Evolutionary conservation across 441 rosid species (phyloP), one percentile per base, ranked within the genome.

Genomic region (Syzygium syzygioides): DNA sequence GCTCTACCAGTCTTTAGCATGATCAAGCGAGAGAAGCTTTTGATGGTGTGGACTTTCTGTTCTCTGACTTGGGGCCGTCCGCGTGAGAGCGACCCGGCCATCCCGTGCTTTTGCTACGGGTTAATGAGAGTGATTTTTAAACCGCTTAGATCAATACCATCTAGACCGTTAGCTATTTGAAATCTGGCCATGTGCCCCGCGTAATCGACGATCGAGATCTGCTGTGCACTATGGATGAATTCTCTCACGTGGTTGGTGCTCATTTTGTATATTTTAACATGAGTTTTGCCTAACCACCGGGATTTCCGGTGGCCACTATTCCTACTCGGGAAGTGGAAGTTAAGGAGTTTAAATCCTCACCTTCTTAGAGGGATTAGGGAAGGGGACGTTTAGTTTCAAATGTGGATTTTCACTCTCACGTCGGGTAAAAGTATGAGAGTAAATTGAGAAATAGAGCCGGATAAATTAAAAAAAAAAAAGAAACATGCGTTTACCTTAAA

Each of bases 401-500:
- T 45, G 2, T 45, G 48, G 8, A 2, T 45, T 45, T 45, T 2
- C 9, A 45, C 48, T 45, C 9, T 7, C 48, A 45, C 9, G 9
- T 0, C 9, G 2, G 48, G 2, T 45, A 45, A 45, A 7, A 45
- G 1, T 45, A 0, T 7, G 48, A 45, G 1, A 45, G 48, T 45
- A 8, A 45, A 45, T 45, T 45, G 48, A 45, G 1, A 45, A 7
- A 7, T 45, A 45, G 48, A 7, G 48, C 7, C 7, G 1, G 1
- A 41, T 1, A 41, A 41, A 41, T 41, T 6, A 1, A 41, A 41
- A 6, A 37, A 41, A 6, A 17, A 37, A 37, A 37, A 12, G n/a
- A 3, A 25, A 20, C 1, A 5, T 71, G 50, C 50, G 20, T 71
- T 71, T 37, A 10, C 80, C 80, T 71, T 37, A 13, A 71, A 11